phyloP scores from a whole-genome alignment of 768 basidiomycete genomes.

The Brasilioporus rufonigricans region DNA sequence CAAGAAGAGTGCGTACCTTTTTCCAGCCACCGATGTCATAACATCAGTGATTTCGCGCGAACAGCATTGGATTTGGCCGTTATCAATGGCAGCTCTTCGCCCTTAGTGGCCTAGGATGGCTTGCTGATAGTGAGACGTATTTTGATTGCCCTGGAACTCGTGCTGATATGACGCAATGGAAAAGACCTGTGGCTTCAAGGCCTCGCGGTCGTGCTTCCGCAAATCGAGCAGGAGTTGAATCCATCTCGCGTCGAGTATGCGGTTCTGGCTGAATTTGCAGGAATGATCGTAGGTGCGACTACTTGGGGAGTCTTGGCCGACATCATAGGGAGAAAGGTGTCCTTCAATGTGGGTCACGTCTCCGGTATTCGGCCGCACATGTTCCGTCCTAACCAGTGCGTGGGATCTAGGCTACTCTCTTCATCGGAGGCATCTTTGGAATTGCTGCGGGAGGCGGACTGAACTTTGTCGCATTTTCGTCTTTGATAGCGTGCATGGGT shows the following conservation, averaged over 20 bases:
- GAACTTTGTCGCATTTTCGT: slow-evolving; percentile 45
- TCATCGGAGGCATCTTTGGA: slow-evolving; percentile 46
- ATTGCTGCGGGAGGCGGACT: slow-evolving; percentile 46
- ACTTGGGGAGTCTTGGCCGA: slow-evolving; percentile 51
- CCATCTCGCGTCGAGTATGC: slow-evolving; percentile 45
- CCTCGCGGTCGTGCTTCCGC: slow-evolving; percentile 44
- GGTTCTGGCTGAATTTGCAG: slow-evolving; percentile 45
- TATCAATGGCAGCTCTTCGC: slow-evolving; percentile 49
- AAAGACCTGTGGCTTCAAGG: slow-evolving; percentile 44
- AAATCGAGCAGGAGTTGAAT: slow-evolving; percentile 42
- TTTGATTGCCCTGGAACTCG: slow-evolving; percentile 19
- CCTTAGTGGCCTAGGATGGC: slow-evolving; percentile 48
- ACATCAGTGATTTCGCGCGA: neutral
- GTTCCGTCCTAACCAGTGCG: neutral
- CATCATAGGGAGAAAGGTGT: slow-evolving; percentile 44
- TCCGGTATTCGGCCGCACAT: neutral
- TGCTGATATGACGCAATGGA: slow-evolving; percentile 4
- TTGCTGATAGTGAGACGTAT: slow-evolving; percentile 42
- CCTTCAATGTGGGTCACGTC: slow-evolving; percentile 37
- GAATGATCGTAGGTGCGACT: slow-evolving; percentile 48
- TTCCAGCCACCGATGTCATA: slow-evolving; percentile 3
- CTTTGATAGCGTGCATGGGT: slow-evolving; percentile 45
- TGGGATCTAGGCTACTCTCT: slow-evolving; percentile 30
- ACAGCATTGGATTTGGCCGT: slow-evolving; percentile 48
- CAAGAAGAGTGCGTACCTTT: slow-evolving; percentile 40